Evolutionary conservation across 805 yeast species (phyloP), one percentile per base, ranked within the genome.

Genomic region (Cyberlindnera mycetangii): DNA sequence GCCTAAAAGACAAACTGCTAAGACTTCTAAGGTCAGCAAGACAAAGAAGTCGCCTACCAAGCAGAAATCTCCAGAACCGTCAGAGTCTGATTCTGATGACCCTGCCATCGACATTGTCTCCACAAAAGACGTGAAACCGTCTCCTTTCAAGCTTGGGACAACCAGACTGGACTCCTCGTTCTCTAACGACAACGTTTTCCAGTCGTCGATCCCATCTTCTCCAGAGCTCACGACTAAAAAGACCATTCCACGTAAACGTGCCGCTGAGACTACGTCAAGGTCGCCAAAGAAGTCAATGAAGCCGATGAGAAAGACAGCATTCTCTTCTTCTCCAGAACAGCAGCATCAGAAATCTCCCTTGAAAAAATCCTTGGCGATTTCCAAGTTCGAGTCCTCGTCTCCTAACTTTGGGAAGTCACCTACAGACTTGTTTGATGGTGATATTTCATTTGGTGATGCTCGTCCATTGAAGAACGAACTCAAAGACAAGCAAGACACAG

Each of bases 181-280:
- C 48, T 55, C 67, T 1, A 52, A 54, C 20, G 69, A 66, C 9
- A 67, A 68, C 47, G 61, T 67, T 4, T 69, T 68, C 51, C 74
- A 69, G 47, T 47, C 60, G 3, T 48, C 59, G 12, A 15, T 53
- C 1, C 51, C 60, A 14, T 34, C 54, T 8, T 55, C 61, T 1
- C 55, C 59, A 9, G 54, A 52, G 9, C 21, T 43, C 21, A 48
- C 42, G 11, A 6, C 46, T 3, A 48, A 44, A 15, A 55, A 53
- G 30, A 14, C 36, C 2, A 54, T 58, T n/a, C 64, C 64, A 28
- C 50, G 48, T 27, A 59, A 59, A 33, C 58, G 64, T 44, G 7
- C 42, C 16, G 43, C 51, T 14, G 59, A 54, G 20, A 32, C 45
- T 4, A 18, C 42, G 2, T 7, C 42, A 3, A 48, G 42, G 28